Evolutionary conservation across 441 rosid genomes (phyloP).

Genomic region (Kokia cookei): DNA sequence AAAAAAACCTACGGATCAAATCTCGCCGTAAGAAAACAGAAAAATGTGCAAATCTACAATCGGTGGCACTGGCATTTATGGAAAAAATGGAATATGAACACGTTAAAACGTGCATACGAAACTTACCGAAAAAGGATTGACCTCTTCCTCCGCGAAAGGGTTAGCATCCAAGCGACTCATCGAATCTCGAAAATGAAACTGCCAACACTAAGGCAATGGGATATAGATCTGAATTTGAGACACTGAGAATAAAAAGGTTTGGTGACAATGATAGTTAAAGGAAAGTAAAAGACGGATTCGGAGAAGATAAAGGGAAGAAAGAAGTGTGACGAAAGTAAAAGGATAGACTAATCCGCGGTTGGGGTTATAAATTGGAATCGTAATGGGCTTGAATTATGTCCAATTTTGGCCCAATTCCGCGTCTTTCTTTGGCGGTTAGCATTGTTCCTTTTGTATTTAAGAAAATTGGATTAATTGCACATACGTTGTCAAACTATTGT

Average conservation of each 20-base stretch:
- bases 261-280: neutral
- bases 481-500: no score
- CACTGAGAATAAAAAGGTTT: neutral
- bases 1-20: neutral
- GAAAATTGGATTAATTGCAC: no score
- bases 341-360: neutral
- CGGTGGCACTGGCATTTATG: neutral
- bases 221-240: conserved; percentile 17
- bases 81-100: neutral
- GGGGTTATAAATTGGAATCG: neutral
- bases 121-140: conserved; percentile 90
- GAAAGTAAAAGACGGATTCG: neutral
- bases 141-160: conserved; percentile 84
- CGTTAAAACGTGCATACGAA: neutral
- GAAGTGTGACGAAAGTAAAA: neutral
- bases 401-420: neutral
- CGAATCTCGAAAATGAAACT: conserved; percentile 18
- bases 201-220: conserved; percentile 6
- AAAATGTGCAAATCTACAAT: neutral
- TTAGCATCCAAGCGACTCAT: conserved; percentile 74
- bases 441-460: no score
- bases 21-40: neutral
- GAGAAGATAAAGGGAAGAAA: neutral
- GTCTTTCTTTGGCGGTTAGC: neutral
- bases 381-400: neutral